Evolutionary conservation across 1,139 yeast genomes (phyloP).

Genomic region (Geotrichum australiense): DNA sequence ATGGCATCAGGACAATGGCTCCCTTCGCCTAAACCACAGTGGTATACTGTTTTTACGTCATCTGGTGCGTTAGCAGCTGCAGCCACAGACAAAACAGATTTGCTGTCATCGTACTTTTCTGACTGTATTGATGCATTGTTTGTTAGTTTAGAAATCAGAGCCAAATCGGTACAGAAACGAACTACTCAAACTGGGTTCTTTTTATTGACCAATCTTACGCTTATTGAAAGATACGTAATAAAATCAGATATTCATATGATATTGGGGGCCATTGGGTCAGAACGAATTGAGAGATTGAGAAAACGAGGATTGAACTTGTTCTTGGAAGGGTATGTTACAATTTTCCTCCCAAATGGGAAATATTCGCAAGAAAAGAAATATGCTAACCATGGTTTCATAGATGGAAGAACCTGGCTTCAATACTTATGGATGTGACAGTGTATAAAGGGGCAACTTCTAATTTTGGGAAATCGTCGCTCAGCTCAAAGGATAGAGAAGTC

Average conservation of each 20-base stretch:
- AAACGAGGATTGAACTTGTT: slow-evolving; percentile 72
- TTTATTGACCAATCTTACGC: slow-evolving; percentile 61
- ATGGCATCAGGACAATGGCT: slow-evolving; percentile 66
- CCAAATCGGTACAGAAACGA: slow-evolving; percentile 36
- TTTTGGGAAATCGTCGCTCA: slow-evolving; percentile 22
- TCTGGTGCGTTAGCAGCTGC: slow-evolving; percentile 32
- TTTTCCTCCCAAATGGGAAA: background rate
- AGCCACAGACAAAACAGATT: slow-evolving; percentile 35
- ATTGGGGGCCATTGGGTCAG: slow-evolving; percentile 58
- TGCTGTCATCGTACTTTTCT: slow-evolving; percentile 58
- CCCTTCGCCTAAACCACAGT: slow-evolving; percentile 31
- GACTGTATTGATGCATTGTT: slow-evolving; percentile 72
- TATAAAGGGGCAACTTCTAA: slow-evolving; percentile 22
- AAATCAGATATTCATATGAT: slow-evolving; percentile 51
- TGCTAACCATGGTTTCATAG: slow-evolving; percentile 9
- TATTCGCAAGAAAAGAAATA: background rate
- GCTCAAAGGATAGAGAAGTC: slow-evolving; percentile 65
- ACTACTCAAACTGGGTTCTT: slow-evolving; percentile 53
- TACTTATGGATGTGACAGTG: slow-evolving; percentile 47
- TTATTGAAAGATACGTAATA: slow-evolving; percentile 67
- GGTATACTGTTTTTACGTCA: slow-evolving; percentile 47
- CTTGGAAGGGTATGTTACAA: slow-evolving; percentile 44
- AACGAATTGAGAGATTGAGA: slow-evolving; percentile 59
- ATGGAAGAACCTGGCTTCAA: slow-evolving; percentile 76
- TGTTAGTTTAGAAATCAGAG: slow-evolving; percentile 52